phyloP scores from a whole-genome alignment of 768 basidiomycete genomes.

The Candolleomyces eurysporus region DNA sequence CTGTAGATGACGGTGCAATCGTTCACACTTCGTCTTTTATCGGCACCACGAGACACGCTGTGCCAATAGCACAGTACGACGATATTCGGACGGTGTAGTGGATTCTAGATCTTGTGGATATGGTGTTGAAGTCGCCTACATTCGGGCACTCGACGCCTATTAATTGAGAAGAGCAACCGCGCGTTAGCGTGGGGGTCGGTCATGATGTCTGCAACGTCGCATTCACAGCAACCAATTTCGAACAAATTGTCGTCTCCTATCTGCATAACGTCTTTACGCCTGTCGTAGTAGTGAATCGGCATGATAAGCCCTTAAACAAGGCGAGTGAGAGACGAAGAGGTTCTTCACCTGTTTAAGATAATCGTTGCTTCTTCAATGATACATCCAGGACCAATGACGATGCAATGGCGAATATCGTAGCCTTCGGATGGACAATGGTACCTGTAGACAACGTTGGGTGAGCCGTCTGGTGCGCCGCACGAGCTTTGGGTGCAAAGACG shows the following conservation, averaged over 20 bases:
- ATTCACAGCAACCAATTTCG: constrained; percentile 90
- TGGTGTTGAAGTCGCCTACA: constrained; percentile 82
- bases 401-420: constrained; percentile 90
- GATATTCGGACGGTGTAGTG: constrained; percentile 80
- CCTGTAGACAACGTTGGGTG: constrained; percentile 37
- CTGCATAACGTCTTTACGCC: constrained; percentile 81
- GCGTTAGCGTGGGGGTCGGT: background rate
- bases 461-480: too few relatives aligned
- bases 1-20: constrained; percentile 88
- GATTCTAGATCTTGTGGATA: constrained; percentile 80
- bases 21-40: constrained; percentile 74
- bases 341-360: constrained; percentile 75
- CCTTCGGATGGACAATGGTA: constrained; percentile 90
- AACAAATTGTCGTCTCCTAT: constrained; percentile 95
- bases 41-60: constrained; percentile 75
- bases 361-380: constrained; percentile 92
- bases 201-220: background rate
- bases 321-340: background rate
- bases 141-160: constrained; percentile 78
- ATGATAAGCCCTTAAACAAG: background rate
- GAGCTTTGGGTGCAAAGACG: background rate
- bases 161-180: constrained; percentile 25
- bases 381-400: constrained; percentile 83
- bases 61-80: constrained; percentile 81
- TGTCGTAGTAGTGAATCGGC: constrained; percentile 15